These are phyloP conservation scores for Candida easanensis DNA, from an alignment of 805 yeast genomes.

Conservation along the genomic window DNA sequence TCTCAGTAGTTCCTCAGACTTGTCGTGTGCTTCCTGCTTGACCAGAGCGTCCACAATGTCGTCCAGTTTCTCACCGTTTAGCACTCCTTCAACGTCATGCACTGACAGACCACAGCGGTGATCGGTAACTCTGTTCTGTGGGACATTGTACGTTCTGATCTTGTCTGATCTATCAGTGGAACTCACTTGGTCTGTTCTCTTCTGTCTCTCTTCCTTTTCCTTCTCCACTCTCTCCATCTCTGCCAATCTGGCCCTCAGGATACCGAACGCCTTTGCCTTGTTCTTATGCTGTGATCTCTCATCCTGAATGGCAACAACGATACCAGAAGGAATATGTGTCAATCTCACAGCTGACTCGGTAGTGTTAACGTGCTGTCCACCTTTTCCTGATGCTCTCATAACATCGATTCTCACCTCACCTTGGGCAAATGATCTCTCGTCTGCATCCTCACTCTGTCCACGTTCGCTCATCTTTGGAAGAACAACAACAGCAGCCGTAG, in stretches of 20 bases:
- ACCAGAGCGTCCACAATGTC: slow-evolving; percentile 53
- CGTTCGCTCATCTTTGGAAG: slow-evolving; percentile 72
- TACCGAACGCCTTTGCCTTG: slow-evolving; percentile 86
- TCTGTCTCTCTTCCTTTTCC: slow-evolving; percentile 59
- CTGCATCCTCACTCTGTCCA: slow-evolving; percentile 44
- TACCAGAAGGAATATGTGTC: slow-evolving; percentile 89
- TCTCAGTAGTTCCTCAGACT: slow-evolving; percentile 32
- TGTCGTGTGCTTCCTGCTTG: slow-evolving; percentile 41
- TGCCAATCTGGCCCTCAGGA: slow-evolving; percentile 80
- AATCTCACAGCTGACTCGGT: slow-evolving; percentile 96
- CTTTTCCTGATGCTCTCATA: slow-evolving; percentile 97
- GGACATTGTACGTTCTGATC: slow-evolving; percentile 88
- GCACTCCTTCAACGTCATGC: slow-evolving; percentile 69
- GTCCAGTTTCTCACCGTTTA: slow-evolving; percentile 59
- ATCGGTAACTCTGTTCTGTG: slow-evolving; percentile 91
- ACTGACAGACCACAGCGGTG: slow-evolving; percentile 82
- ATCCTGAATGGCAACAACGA: slow-evolving; percentile 87
- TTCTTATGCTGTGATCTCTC: slow-evolving; percentile 93
- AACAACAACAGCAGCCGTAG: slow-evolving; percentile 94
- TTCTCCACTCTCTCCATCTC: slow-evolving; percentile 69
- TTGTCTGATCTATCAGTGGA: slow-evolving; percentile 91
- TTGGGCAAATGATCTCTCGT: slow-evolving; percentile 71
- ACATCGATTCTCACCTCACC: slow-evolving; percentile 91
- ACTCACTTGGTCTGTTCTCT: slow-evolving; percentile 79
- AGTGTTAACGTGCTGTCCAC: slow-evolving; percentile 97